Evolutionary conservation across 306 rosid genomes (phyloP), one percentile per base, ranked within the genome.

Genomic region (Alnus glutinosa): DNA sequence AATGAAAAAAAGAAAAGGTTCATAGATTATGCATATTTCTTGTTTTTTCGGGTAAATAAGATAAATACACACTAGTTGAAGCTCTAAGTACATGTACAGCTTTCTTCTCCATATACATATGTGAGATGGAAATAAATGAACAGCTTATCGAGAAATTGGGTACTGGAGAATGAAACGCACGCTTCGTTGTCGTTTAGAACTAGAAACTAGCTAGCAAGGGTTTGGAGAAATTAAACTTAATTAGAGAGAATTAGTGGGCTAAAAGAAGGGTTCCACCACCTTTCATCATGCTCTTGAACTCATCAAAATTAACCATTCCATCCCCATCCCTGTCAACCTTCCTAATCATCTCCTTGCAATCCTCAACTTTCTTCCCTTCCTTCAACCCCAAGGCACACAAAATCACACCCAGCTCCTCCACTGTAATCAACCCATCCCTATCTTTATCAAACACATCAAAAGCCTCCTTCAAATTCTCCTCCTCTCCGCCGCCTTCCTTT

Each of bases 281-380:
- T 39, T 79, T 89, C 98, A 93, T 93, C 98, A 92, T 94, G 79
- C 1, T 85, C 93, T 92, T 94, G 70, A 94, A 94, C 89, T 94
- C 98, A 0, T 86, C 73, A 63, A 92, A 94, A 82, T 94, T 89
- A 3, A 94, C 97, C 97, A 83, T 90, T 1, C 98, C 98, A 89
- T 94, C 98, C 2, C 98, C 98, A 92, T 94, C 98, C 83, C 70
- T 74, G 52, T 92, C 98, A 75, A 94, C 96, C 62, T 92, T 90
- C 85, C 14, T 86, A 57, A 92, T 91, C 97, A 94, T 94, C 79
- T 89, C 92, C 75, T 76, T 88, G 63, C 96, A 94, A 68, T 88
- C 88, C 80, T 92, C 93, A 72, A 87, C 42, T 76, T 75, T 86
- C 30, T 63, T 90, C 70, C 98, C 98, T 68, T 90, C 96, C 23